phyloP scores from a whole-genome alignment of 441 rosid species.

The Euphorbia schlechtendalii region DNA sequence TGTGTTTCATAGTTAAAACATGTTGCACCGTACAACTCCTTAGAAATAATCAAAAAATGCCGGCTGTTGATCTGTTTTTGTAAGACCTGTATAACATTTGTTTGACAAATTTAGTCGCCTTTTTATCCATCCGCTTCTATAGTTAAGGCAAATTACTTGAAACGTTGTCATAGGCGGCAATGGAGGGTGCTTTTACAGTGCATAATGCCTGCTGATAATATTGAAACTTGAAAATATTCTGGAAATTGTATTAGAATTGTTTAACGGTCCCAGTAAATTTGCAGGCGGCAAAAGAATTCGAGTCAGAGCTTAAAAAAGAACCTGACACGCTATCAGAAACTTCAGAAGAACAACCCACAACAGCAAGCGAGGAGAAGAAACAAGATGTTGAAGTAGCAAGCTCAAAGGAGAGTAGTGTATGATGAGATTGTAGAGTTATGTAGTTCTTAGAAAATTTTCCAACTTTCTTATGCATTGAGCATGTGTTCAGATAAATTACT shows the following conservation, averaged over 20 bases:
- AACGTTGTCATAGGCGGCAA: too few species aligned
- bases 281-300: constrained; percentile 97
- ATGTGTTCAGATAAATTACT: too few species aligned
- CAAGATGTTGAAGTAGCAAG: constrained; percentile 43
- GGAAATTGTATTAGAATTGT: not conserved
- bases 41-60: not conserved
- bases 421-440: constrained; percentile 40
- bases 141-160: too few species aligned
- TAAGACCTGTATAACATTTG: not conserved
- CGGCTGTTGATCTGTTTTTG: not conserved
- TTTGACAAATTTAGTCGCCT: not conserved
- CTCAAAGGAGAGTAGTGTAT: constrained; percentile 70
- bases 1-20: not conserved
- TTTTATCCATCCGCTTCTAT: too few species aligned
- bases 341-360: constrained; percentile 35
- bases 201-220: not conserved
- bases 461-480: too few species aligned
- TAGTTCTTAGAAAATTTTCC: too few species aligned
- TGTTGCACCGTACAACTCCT: too few species aligned
- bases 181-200: too few species aligned
- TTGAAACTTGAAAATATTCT: not conserved
- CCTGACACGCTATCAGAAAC: constrained; percentile 44
- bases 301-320: constrained; percentile 82
- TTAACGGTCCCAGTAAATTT: constrained; percentile 15
- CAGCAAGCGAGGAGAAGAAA: constrained; percentile 43